Base-by-base conservation (phyloP, 768 basidiomycete genomes). In the Flagelloscypha sp. region DNA sequence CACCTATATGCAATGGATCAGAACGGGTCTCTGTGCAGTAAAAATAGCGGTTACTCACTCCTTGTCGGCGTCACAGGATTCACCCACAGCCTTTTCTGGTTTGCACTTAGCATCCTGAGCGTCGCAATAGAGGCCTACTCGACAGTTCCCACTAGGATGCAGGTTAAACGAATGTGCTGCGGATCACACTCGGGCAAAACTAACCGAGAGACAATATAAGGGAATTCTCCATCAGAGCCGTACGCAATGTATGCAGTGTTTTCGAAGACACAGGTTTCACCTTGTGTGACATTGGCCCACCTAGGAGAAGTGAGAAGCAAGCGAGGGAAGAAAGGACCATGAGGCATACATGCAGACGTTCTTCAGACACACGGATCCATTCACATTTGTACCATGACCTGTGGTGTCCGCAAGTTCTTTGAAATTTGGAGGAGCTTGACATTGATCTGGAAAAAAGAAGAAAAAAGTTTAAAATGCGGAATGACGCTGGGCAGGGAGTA, bases 291-390 rank as follows among this genome's bases (percentile, higher is more conserved):
- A 48, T 92, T 86, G 7, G 89, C 80, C 70, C 74, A 89, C 70
- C 85, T 87, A 43, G 18, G 32, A 10, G 23, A 24, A 33, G 20
- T 27, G 31, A 34, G 7, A 29, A 28, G 13, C 24, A 13, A 39
- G 10, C 6, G 16, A 11, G 18, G 21, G 18, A 10, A 30, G 24
- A 22, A 6, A 17, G 10, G 18, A 21, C 30, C 6, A 43, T 42
- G 20, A 18, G 16, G 65, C 79, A 24, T 53, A 89, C 87, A 80
- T 76, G 83, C 89, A 92, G 3, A 68, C 55, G 49, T 78, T 80
- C 49, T 87, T 84, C 33, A 94, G 67, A 53, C 90, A 93, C 13
- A 90, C 67, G 3, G 84, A 75, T 19, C 88, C 88, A 49, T 93
- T 87, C 42, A 77, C 62, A 55, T 92, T 83, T 25, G 76, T 71